Evolutionary conservation across 1,284 basidiomycete genomes (phyloP), one percentile per base, ranked within the genome.

Genomic region (Mixia osmundae): DNA sequence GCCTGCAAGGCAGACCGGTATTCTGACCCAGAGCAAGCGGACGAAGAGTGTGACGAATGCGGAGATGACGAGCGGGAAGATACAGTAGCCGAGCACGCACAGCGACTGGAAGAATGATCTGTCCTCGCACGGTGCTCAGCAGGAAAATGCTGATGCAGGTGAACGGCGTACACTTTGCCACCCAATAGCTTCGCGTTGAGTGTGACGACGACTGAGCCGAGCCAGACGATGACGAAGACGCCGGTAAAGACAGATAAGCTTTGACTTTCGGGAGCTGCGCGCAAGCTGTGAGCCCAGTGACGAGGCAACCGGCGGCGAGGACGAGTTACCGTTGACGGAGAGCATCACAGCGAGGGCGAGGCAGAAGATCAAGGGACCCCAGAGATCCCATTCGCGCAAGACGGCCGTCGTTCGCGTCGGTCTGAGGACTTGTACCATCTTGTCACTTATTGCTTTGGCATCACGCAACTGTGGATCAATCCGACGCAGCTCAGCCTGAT

Each of bases 101-200:
- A 94, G 62, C 30, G 77, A 80, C 55, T 94, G 85, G 61, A 94
- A 89, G 63, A 94, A 87, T 0, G 83, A 87, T 7, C 80, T 85
- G 53, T 16, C 37, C 12, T 3, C 4, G 4, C 10, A 3, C 5
- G 25, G 21, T 19, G 8, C 21, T 34, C 12, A 28, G 14, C 24
- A 7, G 12, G 12, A 24, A 11, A 14, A 11, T 21, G 2, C 15
- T n/a, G 16, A 31, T 12, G 24, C 24, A 12, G 12, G 20, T 6
- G 15, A 32, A 9, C 18, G 23, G 25, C 74, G 42, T 58, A 85
- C 76, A 94, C 80, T 65, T 80, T 68, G 31, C 85, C 85, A 34
- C 85, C 85, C n/a, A 94, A 66, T 33, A 94, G 66, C 70, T 91
- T 87, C 9, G 83, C 79, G 58, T 94, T 87, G 26, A 94, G 59